phyloP scores from a whole-genome alignment of 805 yeast genomes.

The Peterozyma xylosa region DNA sequence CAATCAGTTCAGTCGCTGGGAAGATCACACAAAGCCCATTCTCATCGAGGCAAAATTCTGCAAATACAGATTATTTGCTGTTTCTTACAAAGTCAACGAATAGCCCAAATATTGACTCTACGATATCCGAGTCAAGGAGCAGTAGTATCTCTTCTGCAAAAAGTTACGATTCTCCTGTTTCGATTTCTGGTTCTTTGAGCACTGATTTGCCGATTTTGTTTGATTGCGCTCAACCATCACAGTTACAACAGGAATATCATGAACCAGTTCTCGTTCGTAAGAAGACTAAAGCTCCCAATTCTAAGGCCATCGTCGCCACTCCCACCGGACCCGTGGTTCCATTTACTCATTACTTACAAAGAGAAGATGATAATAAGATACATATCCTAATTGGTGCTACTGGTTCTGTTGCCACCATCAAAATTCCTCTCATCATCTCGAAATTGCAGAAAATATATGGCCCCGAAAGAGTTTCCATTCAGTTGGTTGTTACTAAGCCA shows the following conservation, averaged over 20 bases:
- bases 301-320: slow-evolving; percentile 46
- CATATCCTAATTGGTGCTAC: slow-evolving; percentile 90
- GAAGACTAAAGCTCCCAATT: slow-evolving; percentile 24
- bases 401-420: slow-evolving; percentile 95
- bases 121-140: slow-evolving; percentile 4
- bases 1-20: too few species aligned
- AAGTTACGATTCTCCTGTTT: slow-evolving; percentile 8
- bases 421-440: slow-evolving; percentile 83
- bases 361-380: slow-evolving; percentile 74
- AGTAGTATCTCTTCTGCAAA: slow-evolving; percentile 8
- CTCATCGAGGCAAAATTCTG: slow-evolving; percentile 10
- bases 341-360: slow-evolving; percentile 62
- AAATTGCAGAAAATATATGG: slow-evolving; percentile 78
- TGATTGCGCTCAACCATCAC: not conserved
- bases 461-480: slow-evolving; percentile 66
- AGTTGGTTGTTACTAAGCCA: slow-evolving; percentile 74
- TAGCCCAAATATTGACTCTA: not conserved
- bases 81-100: slow-evolving; percentile 1
- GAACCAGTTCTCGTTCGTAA: slow-evolving; percentile 17
- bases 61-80: slow-evolving; percentile 9
- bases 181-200: not conserved
- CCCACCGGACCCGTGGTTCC: slow-evolving; percentile 65
- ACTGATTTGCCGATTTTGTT: not conserved
- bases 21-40: slow-evolving; percentile 6
- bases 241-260: not conserved